Base-by-base conservation (phyloP, 176 grass and related monocot genomes). In the Cenchrus purpureus region DNA sequence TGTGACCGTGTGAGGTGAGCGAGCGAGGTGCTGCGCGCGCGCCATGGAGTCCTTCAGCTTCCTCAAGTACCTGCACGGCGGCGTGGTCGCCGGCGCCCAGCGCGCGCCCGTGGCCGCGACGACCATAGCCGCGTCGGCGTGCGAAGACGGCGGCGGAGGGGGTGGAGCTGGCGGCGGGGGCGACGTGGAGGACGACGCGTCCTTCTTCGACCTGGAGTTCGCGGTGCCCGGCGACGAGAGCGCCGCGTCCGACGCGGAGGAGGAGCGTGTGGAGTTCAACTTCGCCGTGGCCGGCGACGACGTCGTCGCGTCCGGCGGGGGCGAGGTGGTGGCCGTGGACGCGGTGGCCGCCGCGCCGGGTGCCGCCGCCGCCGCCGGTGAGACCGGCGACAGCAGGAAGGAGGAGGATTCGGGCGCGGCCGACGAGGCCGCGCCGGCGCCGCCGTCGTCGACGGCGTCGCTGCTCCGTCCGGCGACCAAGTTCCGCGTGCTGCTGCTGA, bases 171-270 rank as follows among this genome's bases (percentile, higher is more conserved):
- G 89, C 6, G 90, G 68, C 6, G 82, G 55, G 1, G 89, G 49
- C 1, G 89, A 87, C 46, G 87, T 82, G 1, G 88, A 96, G 20
- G 93, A 98, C 65, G 96, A 94, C 58, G 93, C 93, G 12, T 92
- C 97, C 25, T 99, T 94, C 88, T 99, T 99, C 76, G 97, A 99
- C 82, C 91, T 99, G 14, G 97, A 99, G 97, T 97, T 99, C 71
- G 81, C 97, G 12, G 86, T 92, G 51, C 85, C 89, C 0, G 92
- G 90, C 74, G 92, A 94, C 60, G 93, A 90, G 45, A 77, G 73
- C 52, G 84, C 64, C 19, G 81, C 76, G 15, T 79, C 80, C 17
- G 84, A 79, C 67, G 78, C 89, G 1, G 86, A 94, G 44, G 85
- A 89, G 28, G 89, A 87, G 45, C 13, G 66, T 9, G 78, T 83